A percentile compares a stretch with the other conserved stretches of the same genome.
These are phyloP conservation scores for Cyanophora paradoxa DNA, from an alignment of 78 protist species.

Conservation along the genomic window DNA sequence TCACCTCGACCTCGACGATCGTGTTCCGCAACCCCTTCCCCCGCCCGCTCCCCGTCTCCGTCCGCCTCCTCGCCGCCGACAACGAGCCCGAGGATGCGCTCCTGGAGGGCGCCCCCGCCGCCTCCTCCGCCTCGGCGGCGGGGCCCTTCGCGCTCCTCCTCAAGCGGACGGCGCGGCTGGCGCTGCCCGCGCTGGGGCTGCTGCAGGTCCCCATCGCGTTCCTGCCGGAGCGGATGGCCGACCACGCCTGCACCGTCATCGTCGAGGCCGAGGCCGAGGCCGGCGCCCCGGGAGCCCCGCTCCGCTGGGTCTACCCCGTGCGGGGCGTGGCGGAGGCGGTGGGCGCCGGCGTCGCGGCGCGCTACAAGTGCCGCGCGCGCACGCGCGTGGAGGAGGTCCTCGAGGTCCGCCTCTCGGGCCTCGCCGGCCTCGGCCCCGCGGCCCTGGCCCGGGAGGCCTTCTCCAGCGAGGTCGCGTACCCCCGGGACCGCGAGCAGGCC, in stretches of 20 bases:
- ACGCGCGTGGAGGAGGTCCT: neutral
- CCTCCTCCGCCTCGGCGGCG: too few relatives aligned
- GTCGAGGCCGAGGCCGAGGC: neutral
- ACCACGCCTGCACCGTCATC: neutral
- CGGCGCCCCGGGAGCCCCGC: too few relatives aligned
- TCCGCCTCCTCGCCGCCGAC: neutral
- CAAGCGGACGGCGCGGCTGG: neutral
- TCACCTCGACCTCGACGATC: neutral
- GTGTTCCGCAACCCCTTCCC: neutral
- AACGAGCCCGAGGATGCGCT: neutral
- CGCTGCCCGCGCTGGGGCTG: neutral
- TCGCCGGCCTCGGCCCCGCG: neutral
- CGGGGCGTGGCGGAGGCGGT: neutral
- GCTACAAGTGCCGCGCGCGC: neutral
- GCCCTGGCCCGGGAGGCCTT: neutral
- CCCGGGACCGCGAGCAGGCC: neutral
- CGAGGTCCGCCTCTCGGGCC: neutral
- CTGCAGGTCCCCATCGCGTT: constrained; percentile 1
- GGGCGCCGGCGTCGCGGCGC: neutral
- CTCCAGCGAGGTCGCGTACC: neutral
- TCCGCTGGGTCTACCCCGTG: neutral
- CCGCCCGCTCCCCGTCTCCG: neutral
- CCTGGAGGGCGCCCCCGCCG: too few relatives aligned
- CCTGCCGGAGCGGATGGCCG: neutral
- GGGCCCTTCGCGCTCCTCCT: neutral